Evolutionary conservation across 495 filamentous ascomycete species (phyloP).

Genomic region (Aspergillus egyptiacus): DNA sequence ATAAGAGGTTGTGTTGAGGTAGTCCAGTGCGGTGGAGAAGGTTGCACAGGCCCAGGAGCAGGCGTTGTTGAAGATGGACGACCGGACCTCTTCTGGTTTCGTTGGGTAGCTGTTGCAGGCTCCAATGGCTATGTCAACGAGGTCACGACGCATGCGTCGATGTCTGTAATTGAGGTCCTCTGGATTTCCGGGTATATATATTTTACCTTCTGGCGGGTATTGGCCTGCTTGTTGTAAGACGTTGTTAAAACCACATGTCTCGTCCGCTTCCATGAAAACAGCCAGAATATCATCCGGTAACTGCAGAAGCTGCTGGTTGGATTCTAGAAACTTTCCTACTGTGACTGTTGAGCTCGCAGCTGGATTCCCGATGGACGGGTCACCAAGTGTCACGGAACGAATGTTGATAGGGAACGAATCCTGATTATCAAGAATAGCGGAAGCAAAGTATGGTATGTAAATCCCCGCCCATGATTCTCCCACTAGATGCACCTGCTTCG

Average conservation of each 20-base stretch:
- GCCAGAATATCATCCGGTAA: conserved; percentile 20
- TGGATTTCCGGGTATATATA: conserved; percentile 33
- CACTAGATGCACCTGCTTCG: conserved; percentile 35
- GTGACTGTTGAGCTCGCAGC: conserved; percentile 4
- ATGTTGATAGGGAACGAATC: conserved; percentile 27
- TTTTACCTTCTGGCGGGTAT: conserved; percentile 29
- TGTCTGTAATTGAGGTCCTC: conserved; percentile 30
- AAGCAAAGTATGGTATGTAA: conserved; percentile 38
- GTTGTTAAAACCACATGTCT: conserved; percentile 30
- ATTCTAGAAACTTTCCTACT: conserved; percentile 10
- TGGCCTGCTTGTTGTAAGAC: conserved; percentile 23
- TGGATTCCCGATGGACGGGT: conserved; percentile 11
- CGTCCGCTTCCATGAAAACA: conserved; percentile 26
- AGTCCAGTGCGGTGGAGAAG: conserved; percentile 32
- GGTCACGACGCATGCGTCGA: conserved; percentile 3
- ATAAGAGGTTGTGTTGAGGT: conserved; percentile 19
- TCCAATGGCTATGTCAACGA: conserved; percentile 10
- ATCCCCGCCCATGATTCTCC: conserved; percentile 40
- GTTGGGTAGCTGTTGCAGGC: conserved; percentile 23
- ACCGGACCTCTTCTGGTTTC: conserved; percentile 20
- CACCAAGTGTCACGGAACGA: conserved; percentile 28
- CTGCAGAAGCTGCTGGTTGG: conserved; percentile 1
- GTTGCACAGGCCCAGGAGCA: conserved; percentile 38
- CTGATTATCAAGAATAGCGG: conserved; percentile 28
- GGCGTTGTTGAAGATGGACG: conserved; percentile 30